Conservation (phyloP, 2,329 filamentous ascomycete species). For the Lachnellula cervina region DNA sequence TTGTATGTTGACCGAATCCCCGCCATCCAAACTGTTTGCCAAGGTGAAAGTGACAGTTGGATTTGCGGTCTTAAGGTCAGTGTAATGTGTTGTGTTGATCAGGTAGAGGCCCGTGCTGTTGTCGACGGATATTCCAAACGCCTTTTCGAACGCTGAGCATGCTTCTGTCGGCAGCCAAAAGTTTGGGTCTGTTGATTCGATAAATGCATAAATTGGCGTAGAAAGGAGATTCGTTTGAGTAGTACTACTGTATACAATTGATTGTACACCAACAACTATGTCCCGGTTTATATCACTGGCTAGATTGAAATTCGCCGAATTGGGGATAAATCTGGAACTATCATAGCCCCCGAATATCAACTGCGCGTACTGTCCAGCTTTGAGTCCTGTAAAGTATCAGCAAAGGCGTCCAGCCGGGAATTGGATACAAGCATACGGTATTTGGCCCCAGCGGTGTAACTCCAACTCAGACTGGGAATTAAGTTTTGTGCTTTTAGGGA, state of each 20-base stretch:
- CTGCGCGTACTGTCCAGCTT: slow-evolving; percentile 34
- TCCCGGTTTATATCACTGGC: slow-evolving; percentile 36
- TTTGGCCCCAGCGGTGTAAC: slow-evolving; percentile 65
- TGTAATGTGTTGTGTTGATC: slow-evolving; percentile 43
- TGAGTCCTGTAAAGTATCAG: slow-evolving; percentile 6
- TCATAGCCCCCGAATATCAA: slow-evolving; percentile 39
- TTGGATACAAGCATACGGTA: slow-evolving; percentile 40
- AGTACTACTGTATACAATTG: slow-evolving; percentile 35
- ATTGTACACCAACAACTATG: slow-evolving; percentile 36
- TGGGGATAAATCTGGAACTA: slow-evolving; percentile 34
- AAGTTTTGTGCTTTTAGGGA: slow-evolving; percentile 32
- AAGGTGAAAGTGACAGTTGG: slow-evolving; percentile 29
- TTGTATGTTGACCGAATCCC: slow-evolving; percentile 27
- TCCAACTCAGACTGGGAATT: slow-evolving; percentile 39
- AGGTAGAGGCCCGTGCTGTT: slow-evolving; percentile 58
- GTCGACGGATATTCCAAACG: slow-evolving; percentile 61
- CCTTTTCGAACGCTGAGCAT: slow-evolving; percentile 58
- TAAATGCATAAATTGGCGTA: slow-evolving; percentile 32
- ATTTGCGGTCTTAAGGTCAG: slow-evolving; percentile 21
- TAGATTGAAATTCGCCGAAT: slow-evolving; percentile 35
- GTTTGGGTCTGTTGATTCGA: slow-evolving; percentile 60
- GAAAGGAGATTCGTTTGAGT: slow-evolving; percentile 30
- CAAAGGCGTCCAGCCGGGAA: background rate
- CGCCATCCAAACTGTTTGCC: slow-evolving; percentile 9
- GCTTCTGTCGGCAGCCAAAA: slow-evolving; percentile 55